phyloP scores from a whole-genome alignment of 2,329 filamentous ascomycete species.

The Setomelanomma holmii region DNA sequence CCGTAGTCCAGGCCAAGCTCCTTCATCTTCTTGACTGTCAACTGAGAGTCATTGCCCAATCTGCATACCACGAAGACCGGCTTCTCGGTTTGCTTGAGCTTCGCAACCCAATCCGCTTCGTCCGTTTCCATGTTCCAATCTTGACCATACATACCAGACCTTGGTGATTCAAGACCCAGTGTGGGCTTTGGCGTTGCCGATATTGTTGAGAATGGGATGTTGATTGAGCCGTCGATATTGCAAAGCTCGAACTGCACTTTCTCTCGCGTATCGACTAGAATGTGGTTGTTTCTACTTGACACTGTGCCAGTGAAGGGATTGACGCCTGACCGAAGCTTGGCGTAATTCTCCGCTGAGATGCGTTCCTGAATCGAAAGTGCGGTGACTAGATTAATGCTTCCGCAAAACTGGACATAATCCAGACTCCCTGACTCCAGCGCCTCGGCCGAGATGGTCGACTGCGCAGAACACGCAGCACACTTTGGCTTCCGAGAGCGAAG shows the following conservation, averaged over 20 bases:
- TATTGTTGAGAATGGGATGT: conserved; percentile 70
- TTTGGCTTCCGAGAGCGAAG: conserved; percentile 72
- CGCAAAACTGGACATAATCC: conserved; percentile 89
- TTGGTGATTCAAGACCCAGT: not conserved
- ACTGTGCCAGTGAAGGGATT: conserved; percentile 44
- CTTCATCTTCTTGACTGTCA: conserved; percentile 71
- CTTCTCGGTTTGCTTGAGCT: conserved; percentile 42
- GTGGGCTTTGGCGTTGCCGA: conserved; percentile 31
- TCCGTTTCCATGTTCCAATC: conserved; percentile 13
- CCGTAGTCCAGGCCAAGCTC: conserved; percentile 63
- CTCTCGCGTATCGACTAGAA: conserved; percentile 84
- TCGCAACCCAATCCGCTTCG: conserved; percentile 36
- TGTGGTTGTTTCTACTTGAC: conserved; percentile 51
- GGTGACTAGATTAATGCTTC: conserved; percentile 62
- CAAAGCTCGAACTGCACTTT: conserved; percentile 85
- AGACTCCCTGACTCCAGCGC: conserved; percentile 70
- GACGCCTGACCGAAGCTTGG: conserved; percentile 40
- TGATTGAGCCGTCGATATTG: conserved; percentile 76
- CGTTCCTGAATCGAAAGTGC: conserved; percentile 70
- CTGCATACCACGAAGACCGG: conserved; percentile 77
- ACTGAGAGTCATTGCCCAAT: conserved; percentile 79
- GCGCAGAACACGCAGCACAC: conserved; percentile 78
- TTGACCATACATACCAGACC: not conserved
- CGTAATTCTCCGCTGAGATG: conserved; percentile 70
- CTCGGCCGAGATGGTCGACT: conserved; percentile 67